phyloP scores from a whole-genome alignment of 2,329 filamentous ascomycete species.

The Fusarium begoniae region DNA sequence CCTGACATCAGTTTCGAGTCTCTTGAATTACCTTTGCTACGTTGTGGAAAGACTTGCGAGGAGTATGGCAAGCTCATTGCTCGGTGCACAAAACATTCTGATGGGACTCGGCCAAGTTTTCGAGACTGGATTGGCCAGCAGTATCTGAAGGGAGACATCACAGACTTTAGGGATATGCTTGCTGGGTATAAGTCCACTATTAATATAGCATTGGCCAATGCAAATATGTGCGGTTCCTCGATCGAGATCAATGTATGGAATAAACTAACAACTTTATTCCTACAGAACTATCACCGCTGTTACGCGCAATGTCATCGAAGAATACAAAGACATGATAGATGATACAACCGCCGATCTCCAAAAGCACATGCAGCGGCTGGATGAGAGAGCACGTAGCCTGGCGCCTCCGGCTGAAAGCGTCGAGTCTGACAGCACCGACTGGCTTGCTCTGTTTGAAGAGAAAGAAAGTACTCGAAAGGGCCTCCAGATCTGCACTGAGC shows the following conservation, averaged over 20 bases:
- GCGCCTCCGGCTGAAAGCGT: background rate
- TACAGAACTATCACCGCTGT: background rate
- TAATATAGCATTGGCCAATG: constrained; percentile 34
- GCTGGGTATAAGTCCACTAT: constrained; percentile 51
- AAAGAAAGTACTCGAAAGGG: constrained; percentile 37
- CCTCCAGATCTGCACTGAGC: constrained; percentile 33
- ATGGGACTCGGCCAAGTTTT: constrained; percentile 49
- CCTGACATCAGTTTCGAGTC: constrained; percentile 17
- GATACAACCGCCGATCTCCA: constrained; percentile 24
- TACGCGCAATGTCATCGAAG: constrained; percentile 5
- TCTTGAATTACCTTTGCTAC: constrained; percentile 48
- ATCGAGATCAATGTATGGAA: background rate
- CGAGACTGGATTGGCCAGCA: constrained; percentile 55
- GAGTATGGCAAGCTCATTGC: constrained; percentile 52
- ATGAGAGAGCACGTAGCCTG: constrained; percentile 12
- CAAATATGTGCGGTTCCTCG: constrained; percentile 23
- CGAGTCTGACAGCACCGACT: constrained; percentile 18
- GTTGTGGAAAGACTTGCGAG: constrained; percentile 54
- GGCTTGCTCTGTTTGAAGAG: constrained; percentile 36
- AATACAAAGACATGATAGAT: constrained; percentile 18
- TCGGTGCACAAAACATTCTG: constrained; percentile 48
- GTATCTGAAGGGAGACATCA: constrained; percentile 56
- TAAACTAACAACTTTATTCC: background rate
- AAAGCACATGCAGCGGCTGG: constrained; percentile 11
- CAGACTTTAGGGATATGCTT: constrained; percentile 51